Percentiles rank a stretch among this genome's conserved stretches.
These are phyloP conservation scores for Geotrichum phurueaensis DNA, from an alignment of 1,139 yeast species.

Conservation along the genomic window DNA sequence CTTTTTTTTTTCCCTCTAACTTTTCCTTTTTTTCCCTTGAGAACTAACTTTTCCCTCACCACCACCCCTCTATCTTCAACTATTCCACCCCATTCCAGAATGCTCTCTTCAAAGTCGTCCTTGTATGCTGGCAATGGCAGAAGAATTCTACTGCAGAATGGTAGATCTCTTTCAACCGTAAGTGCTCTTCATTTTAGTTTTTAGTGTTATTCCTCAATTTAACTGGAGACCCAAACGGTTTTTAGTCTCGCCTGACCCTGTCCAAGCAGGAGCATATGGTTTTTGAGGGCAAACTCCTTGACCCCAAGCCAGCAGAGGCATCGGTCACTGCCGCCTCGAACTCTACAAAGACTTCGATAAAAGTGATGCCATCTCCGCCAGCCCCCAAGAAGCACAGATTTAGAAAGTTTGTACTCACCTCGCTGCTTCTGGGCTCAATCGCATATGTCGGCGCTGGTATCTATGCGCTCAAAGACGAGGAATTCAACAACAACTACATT, in stretches of 20 bases:
- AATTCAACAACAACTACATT: constrained; percentile 43
- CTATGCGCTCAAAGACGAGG: constrained; percentile 36
- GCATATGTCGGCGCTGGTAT: constrained; percentile 38
- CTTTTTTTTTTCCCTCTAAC: not conserved
- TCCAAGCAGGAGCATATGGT: constrained; percentile 12
- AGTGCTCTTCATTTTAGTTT: not conserved
- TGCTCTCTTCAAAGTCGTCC: constrained; percentile 6
- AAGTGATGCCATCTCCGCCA: not conserved
- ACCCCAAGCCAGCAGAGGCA: not conserved
- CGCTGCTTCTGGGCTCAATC: constrained; percentile 27
- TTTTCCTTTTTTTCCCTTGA: not conserved
- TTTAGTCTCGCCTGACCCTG: not conserved
- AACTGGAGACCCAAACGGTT: not conserved
- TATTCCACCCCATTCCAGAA: constrained; percentile 4
- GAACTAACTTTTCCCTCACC: not conserved
- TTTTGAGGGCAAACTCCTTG: constrained; percentile 17
- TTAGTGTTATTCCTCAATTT: not conserved
- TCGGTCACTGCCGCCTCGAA: not conserved
- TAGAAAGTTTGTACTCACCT: constrained; percentile 30
- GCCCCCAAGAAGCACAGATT: constrained; percentile 26
- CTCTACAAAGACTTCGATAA: not conserved
- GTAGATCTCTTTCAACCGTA: not conserved
- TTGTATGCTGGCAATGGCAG: not conserved
- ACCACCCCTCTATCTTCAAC: not conserved
- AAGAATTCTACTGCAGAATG: not conserved